A percentile compares a stretch with the other conserved stretches of the same genome.
Evolutionary conservation across 257 asterid genomes (phyloP).

Genomic region (Nicotiana attenuata): DNA sequence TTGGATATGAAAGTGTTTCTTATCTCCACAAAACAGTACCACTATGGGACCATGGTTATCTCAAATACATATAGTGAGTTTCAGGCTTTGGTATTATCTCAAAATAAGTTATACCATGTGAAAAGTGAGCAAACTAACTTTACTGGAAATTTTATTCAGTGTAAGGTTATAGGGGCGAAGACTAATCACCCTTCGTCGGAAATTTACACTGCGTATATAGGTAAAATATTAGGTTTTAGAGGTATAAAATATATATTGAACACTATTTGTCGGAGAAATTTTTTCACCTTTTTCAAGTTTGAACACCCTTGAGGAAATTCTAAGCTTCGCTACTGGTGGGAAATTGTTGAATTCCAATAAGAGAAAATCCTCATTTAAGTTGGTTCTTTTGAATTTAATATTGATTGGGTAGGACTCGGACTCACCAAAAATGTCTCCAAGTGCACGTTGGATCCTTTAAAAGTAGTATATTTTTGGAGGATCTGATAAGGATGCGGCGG

Average conservation of each 20-base stretch:
- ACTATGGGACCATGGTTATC: neutral
- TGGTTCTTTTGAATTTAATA: neutral
- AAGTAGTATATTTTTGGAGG: no score
- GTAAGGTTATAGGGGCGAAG: neutral
- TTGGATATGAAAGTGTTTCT: neutral
- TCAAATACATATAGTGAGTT: neutral
- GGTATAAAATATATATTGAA: no score
- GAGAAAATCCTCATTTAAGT: neutral
- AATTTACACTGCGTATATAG: no score
- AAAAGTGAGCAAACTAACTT: neutral
- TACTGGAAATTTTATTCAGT: neutral
- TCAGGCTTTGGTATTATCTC: neutral
- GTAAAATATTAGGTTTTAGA: no score
- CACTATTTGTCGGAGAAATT: no score
- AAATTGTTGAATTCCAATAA: neutral
- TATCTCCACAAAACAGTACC: neutral
- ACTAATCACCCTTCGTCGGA: no score
- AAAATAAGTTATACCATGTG: neutral
- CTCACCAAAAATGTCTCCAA: no score
- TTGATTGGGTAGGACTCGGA: neutral
- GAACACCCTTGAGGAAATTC: no score
- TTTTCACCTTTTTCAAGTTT: no score
- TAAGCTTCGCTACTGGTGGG: no score
- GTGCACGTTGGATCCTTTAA: no score
- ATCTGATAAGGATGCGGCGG: rapidly evolving